These are phyloP conservation scores for Cucurbita moschata DNA, from an alignment of 306 rosid genomes.

Conservation along the genomic window DNA sequence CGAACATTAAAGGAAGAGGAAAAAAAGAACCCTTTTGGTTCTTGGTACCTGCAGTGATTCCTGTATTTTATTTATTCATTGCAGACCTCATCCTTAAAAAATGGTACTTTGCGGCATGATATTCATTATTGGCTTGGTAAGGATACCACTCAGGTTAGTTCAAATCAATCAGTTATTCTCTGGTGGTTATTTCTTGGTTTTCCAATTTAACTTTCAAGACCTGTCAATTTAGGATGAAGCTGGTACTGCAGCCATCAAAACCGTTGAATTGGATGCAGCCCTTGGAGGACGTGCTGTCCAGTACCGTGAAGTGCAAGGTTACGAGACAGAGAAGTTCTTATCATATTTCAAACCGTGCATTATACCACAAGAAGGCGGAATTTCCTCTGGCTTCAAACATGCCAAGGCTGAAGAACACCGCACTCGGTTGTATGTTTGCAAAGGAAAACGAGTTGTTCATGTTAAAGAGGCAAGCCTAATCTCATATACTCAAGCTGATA, in stretches of 20 bases:
- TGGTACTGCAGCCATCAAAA: conserved; percentile 85
- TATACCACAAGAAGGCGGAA: conserved; percentile 91
- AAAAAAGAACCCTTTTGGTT: not conserved
- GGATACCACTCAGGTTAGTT: conserved; percentile 67
- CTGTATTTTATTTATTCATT: conserved; percentile 3
- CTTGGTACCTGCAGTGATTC: not conserved
- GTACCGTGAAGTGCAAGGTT: conserved; percentile 90
- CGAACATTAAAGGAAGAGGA: not conserved
- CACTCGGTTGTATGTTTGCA: conserved; percentile 59
- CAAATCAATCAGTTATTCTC: not conserved
- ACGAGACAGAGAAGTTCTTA: conserved; percentile 75
- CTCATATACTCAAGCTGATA: not conserved
- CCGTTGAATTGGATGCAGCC: conserved; percentile 89
- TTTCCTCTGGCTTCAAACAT: conserved; percentile 81
- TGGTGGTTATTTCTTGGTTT: conserved; percentile 3
- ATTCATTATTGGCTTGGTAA: conserved; percentile 98
- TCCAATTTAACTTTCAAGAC: conserved; percentile 9
- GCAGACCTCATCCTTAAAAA: conserved; percentile 71
- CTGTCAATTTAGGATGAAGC: conserved; percentile 77
- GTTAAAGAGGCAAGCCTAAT: conserved; percentile 73
- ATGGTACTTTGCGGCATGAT: conserved; percentile 80
- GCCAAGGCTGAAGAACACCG: conserved; percentile 67
- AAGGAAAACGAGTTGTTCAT: conserved; percentile 87
- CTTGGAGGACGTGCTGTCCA: conserved; percentile 99
- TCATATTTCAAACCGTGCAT: conserved; percentile 91